phyloP scores from a whole-genome alignment of 2,329 filamentous ascomycete genomes.

The Nothomitra cinnamomea region DNA sequence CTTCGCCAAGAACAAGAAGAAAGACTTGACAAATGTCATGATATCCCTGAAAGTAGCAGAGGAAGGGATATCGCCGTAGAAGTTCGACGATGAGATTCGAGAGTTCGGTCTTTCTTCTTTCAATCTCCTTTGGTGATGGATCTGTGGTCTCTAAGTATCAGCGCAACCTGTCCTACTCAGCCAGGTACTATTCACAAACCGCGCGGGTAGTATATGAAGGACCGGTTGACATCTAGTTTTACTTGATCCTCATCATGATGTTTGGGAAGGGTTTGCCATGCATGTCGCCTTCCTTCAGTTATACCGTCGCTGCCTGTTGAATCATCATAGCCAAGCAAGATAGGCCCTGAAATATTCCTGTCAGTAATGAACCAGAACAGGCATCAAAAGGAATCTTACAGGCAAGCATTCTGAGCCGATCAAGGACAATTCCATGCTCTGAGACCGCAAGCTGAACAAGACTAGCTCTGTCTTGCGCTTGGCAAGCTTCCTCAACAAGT shows the following conservation, averaged over 20 bases:
- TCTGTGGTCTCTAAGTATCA: constrained; percentile 29
- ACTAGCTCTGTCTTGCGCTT: constrained; percentile 21
- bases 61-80: constrained; percentile 61
- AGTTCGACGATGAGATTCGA: constrained; percentile 66
- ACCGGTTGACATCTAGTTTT: constrained; percentile 76
- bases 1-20: constrained; percentile 60
- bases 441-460: constrained; percentile 27
- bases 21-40: constrained; percentile 97
- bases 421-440: constrained; percentile 28
- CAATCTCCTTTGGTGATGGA: constrained; percentile 50
- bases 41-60: constrained; percentile 96
- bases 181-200: constrained; percentile 14
- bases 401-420: constrained; percentile 29
- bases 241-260: constrained; percentile 88
- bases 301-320: neutral
- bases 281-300: constrained; percentile 10
- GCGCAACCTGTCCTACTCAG: neutral
- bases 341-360: constrained; percentile 35
- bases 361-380: constrained; percentile 7
- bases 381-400: constrained; percentile 39
- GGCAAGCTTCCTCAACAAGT: constrained; percentile 25
- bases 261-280: constrained; percentile 47
- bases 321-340: constrained; percentile 27
- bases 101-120: constrained; percentile 55
- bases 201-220: constrained; percentile 92